Evolutionary conservation across 1,284 basidiomycete genomes (phyloP), one percentile per base, ranked within the genome.

Genomic region (Rhodotorula sp.): DNA sequence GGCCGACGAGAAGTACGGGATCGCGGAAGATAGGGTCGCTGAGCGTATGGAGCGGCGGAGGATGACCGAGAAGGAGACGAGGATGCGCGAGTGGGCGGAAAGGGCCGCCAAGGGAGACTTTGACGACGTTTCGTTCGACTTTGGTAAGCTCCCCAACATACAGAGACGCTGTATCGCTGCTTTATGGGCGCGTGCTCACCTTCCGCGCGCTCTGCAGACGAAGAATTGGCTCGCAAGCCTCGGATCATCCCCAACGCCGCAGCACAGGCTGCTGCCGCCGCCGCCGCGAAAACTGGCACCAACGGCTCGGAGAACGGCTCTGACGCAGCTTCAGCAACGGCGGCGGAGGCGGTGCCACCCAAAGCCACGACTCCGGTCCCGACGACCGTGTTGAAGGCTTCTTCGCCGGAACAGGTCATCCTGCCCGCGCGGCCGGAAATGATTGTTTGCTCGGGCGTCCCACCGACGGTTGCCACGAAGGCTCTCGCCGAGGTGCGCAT

Each of bases 1-100:
- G 94, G 97, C 96, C 84, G 87, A 88, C 71, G 94, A 97, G 84
- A 92, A 92, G 81, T 97, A 97, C 83, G 91, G 91, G 68, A 89
- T 89, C 65, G 81, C 87, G 29, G 83, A 87, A 62, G 90, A 91
- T 77, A 87, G 86, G 79, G 85, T 86, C 65, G 85, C 85, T 59
- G 83, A 93, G 79, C 88, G 94, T 76, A 85, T 84, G 71, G 86
- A 91, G 76, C 87, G 93, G 71, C 87, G 90, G 81, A 89, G 87
- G 80, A 88, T 90, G 77, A 93, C 91, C 23, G 47, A 51, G 12
- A 91, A 92, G 87, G 88, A 87, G 78, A 89, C 89, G 39, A 86
- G 88, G 75, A 82, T 90, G 64, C 86, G 88, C 76, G 81, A 84
- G 59, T 96, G 95, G 81, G 79, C 93, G 73, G 83, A 87, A 79